Percentiles rank a stretch among this genome's conserved stretches.
Conservation (phyloP, 768 basidiomycete species). For the Galerina sulciceps region DNA sequence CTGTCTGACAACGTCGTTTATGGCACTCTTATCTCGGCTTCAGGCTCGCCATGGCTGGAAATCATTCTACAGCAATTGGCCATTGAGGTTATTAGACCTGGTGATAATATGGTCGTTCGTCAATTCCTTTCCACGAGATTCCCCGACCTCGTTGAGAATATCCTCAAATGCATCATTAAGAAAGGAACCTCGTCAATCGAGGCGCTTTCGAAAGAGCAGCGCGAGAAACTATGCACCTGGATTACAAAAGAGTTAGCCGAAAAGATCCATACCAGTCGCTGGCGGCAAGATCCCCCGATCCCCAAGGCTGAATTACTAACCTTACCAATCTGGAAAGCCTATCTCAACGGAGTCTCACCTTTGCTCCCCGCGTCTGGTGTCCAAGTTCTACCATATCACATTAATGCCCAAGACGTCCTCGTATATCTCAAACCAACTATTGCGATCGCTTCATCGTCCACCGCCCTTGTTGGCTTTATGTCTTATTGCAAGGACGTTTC, state of each 20-base stretch:
- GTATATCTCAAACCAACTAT: slow-evolving; percentile 1
- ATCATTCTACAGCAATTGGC: neutral
- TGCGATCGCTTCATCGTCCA: neutral
- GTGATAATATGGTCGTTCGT: neutral
- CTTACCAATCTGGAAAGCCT: slow-evolving; percentile 12
- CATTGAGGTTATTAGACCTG: slow-evolving; percentile 4
- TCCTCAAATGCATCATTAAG: slow-evolving; percentile 6
- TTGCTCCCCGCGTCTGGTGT: neutral
- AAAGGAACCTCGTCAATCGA: neutral
- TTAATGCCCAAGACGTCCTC: neutral
- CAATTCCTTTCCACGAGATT: slow-evolving; percentile 1
- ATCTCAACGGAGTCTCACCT: neutral
- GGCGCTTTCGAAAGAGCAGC: neutral
- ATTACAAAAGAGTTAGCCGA: neutral
- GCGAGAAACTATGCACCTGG: neutral
- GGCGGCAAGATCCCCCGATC: neutral
- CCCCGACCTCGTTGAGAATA: slow-evolving; percentile 2
- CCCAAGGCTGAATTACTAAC: neutral
- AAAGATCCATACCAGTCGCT: neutral
- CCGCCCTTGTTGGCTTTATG: neutral
- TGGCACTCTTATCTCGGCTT: neutral
- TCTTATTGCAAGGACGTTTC: neutral
- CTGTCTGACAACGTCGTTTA: slow-evolving; percentile 3
- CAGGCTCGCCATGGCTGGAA: neutral
- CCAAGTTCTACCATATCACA: slow-evolving; percentile 3